Evolutionary conservation across 2,329 filamentous ascomycete genomes (phyloP), one percentile per base, ranked within the genome.

Genomic region (Venturia carpophila): DNA sequence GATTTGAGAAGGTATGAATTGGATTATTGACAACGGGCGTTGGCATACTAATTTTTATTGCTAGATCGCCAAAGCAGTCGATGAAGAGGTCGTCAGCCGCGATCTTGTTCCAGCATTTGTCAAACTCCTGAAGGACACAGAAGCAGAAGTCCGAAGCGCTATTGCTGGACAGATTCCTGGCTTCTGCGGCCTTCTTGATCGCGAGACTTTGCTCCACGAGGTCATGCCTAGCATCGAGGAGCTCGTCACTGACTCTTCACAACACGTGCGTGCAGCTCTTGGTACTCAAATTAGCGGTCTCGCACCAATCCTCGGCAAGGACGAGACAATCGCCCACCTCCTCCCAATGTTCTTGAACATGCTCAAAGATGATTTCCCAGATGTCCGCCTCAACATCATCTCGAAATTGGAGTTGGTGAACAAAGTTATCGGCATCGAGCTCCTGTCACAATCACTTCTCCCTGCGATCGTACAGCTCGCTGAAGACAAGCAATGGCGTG

Each of bases 341-440:
- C 85, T 99, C 56, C 94, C 94, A 64, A 99, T 99, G 93, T 97
- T 99, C 78, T 83, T 99, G 64, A 91, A 96, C 76, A 99, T 99
- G 94, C 87, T 99, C 72, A 99, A 97, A 83, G 94, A 99, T 73
- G 94, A 99, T 74, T 97, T 97, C 77, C 94, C 94, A 27, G 94
- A 99, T 75, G 94, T 99, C 63, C 89, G 94, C 68, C 86, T 99
- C 67, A 96, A 99, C 79, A 99, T 99, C 76, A 99, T 99, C 73
- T 97, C 94, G n/a, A 99, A 99, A 79, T 87, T 99, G 65, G 95
- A 99, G 80, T 85, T 95, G 68, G 94, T 99, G 69, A 99, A 99
- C 79, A 91, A 97, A 79, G 94, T 99, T 67, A 99, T 99, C 75
- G 94, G 94, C 68, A 99, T 99, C 76, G 94, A 99, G 68, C 85